Evolutionary conservation across 352 stramenopile species (phyloP).

Genomic region (Phytophthora hibernalis): DNA sequence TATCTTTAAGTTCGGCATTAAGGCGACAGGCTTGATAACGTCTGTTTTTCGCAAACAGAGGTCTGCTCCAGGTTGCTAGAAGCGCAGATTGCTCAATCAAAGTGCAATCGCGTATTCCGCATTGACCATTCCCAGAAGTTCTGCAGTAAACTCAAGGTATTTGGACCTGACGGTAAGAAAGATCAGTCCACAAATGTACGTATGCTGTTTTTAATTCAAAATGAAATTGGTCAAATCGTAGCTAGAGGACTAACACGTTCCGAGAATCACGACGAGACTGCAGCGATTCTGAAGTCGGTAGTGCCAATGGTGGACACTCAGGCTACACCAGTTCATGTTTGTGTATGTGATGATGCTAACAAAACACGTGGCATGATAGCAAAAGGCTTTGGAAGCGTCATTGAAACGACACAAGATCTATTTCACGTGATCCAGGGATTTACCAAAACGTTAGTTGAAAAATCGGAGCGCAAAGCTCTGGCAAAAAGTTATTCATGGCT

Average conservation of each 20-base stretch:
- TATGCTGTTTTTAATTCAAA: conserved; percentile 9
- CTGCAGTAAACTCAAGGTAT: conserved; percentile 19
- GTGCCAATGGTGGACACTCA: not conserved
- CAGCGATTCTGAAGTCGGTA: not conserved
- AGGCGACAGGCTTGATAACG: no score
- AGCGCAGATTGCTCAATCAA: not conserved
- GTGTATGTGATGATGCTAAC: conserved; percentile 11
- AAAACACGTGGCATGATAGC: not conserved
- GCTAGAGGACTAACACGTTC: not conserved
- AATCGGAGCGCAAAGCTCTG: not conserved
- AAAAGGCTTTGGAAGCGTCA: not conserved
- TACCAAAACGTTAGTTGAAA: not conserved
- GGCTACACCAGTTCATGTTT: not conserved
- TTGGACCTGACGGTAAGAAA: conserved; percentile 3
- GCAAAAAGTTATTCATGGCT: not conserved
- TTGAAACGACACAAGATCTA: conserved; percentile 4
- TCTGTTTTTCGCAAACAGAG: no score
- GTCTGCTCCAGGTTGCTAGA: conserved; percentile 4
- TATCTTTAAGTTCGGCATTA: no score
- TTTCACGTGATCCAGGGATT: not conserved
- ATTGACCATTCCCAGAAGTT: conserved; percentile 22
- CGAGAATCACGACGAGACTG: not conserved
- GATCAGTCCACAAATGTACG: conserved; percentile 1
- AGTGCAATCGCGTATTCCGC: conserved; percentile 5
- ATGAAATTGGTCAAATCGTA: conserved; percentile 2